Evolutionary conservation across 768 basidiomycete genomes (phyloP), one percentile per base, ranked within the genome.

Genomic region (Pulveroboletus sp.): DNA sequence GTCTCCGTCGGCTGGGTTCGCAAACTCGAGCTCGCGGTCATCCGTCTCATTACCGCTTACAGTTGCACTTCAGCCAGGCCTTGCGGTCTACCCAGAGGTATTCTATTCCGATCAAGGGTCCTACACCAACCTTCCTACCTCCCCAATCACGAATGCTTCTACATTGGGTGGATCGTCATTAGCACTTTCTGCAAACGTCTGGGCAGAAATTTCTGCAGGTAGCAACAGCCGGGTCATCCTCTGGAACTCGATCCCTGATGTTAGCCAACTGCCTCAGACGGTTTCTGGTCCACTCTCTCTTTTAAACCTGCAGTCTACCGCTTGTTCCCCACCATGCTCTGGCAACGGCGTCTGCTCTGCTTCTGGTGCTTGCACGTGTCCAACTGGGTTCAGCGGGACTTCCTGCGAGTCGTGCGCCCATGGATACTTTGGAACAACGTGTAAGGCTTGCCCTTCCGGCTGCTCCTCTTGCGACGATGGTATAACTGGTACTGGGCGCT

Each of bases 201-300:
- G 84, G 84, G 79, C 76, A 9, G 81, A 82, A 2, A 70, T 93
- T 10, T 75, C 74, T 6, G 68, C 80, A 1, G 75, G 78, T n/a
- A 72, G 73, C 27, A 78, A 75, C 50, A 71, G 72, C 33, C 83
- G 84, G 24, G 63, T 89, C 14, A 74, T 92, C 18, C 61, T 93
- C 30, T 93, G 89, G 88, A 81, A 89, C 53, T 80, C 85, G 9
- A 70, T 93, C 39, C 83, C 90, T 10, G 89, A 93, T 59, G 61
- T 86, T 18, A 69, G 79, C 3, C 83, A 91, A 63, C 74, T 91
- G 13, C 84, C 87, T 3, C 61, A 74, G 1, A 66, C 73, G 4
- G 69, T 68, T 32, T 66, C 75, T 1, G 72, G 72, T 28, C 71
- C 79, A 0, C 69, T 89, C n/a, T 72, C 77, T 2, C 70, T 91